Conservation (phyloP, 208 protist species). For the Leishmania amazonensis region DNA sequence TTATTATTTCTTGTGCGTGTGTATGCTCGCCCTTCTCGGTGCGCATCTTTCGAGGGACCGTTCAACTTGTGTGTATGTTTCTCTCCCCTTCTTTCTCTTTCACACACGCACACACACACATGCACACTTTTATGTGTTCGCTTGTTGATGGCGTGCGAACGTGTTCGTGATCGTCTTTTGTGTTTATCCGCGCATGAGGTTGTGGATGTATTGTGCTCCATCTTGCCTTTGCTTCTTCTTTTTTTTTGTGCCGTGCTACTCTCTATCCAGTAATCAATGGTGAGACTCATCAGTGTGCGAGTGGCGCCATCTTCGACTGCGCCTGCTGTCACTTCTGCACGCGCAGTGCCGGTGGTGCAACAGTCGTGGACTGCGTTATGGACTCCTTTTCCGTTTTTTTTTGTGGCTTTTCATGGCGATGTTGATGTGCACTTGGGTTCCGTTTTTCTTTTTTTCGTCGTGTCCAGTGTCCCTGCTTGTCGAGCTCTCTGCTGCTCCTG, state of each 20-base stretch:
- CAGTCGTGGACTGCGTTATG: background rate
- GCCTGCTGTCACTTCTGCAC: background rate
- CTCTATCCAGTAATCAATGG: background rate
- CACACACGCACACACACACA: too few species aligned
- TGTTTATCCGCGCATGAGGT: background rate
- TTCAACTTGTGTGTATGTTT: background rate
- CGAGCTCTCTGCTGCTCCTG: background rate
- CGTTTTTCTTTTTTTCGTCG: background rate
- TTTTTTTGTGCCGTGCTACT: background rate
- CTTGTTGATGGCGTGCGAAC: background rate
- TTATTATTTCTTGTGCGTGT: background rate
- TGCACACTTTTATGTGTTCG: background rate
- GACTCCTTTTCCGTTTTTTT: background rate
- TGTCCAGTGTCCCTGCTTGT: background rate
- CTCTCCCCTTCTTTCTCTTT: background rate
- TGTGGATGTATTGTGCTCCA: background rate
- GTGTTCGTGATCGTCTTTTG: background rate
- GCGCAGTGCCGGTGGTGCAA: background rate
- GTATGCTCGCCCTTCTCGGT: too few species aligned
- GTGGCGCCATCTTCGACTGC: background rate
- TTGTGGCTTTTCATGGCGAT: background rate
- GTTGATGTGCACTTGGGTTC: background rate
- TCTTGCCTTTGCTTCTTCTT: background rate
- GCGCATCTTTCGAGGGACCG: background rate
- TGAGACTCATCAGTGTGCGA: background rate